Evolutionary conservation across 306 rosid species (phyloP).

Genomic region (Quercus alba): DNA sequence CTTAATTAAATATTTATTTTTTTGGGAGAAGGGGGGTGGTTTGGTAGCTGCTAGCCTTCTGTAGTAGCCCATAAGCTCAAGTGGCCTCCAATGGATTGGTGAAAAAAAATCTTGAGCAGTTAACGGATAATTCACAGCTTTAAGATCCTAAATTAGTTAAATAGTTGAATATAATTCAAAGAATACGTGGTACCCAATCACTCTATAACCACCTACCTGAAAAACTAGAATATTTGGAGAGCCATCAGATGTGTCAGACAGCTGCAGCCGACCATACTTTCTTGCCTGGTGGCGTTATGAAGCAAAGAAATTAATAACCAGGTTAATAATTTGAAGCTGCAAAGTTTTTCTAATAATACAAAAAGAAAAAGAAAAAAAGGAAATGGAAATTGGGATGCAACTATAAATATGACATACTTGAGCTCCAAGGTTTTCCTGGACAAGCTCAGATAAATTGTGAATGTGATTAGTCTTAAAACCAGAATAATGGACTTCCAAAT

Average conservation of each 20-base stretch:
- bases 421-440: conserved; percentile 64
- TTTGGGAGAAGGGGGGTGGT: background rate
- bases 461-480: conserved; percentile 79
- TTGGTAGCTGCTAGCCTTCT: background rate
- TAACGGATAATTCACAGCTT: background rate
- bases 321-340: background rate
- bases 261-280: conserved; percentile 60
- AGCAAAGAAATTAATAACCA: conserved; percentile 15
- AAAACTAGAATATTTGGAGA: conserved; percentile 76
- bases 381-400: conserved; percentile 10
- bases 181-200: background rate
- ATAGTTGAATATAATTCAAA: conserved; percentile 2
- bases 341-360: background rate
- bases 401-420: conserved; percentile 49
- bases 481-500: conserved; percentile 71
- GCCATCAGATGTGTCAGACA: conserved; percentile 66
- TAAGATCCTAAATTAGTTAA: background rate
- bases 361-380: background rate
- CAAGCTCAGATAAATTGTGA: conserved; percentile 94
- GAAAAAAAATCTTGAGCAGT: background rate
- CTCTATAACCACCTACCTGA: conserved; percentile 55
- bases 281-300: conserved; percentile 43
- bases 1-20: background rate
- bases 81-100: background rate
- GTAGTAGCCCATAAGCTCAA: background rate